Conservation (phyloP, 371 early-diverging fungal species). For the Syncephalastrum monosporum region DNA sequence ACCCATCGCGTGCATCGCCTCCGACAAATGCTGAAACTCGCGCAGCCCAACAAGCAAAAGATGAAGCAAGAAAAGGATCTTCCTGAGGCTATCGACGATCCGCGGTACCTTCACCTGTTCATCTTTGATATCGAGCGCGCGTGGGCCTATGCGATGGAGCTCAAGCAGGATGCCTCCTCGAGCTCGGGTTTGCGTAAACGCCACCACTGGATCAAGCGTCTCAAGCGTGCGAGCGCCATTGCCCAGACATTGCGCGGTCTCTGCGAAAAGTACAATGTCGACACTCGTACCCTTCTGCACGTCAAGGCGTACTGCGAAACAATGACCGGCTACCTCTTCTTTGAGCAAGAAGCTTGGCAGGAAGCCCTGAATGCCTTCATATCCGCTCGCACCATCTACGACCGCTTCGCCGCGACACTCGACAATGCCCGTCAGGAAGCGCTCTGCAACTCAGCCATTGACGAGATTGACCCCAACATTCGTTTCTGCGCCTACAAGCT, state of each 20-base stretch:
- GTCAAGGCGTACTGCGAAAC: conserved; percentile 72
- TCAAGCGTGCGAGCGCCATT: conserved; percentile 62
- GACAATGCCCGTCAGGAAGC: conserved; percentile 58
- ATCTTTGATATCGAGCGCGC: conserved; percentile 76
- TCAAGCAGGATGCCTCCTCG: conserved; percentile 58
- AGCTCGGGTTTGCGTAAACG: conserved; percentile 67
- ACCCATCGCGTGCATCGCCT: conserved; percentile 67
- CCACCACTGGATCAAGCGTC: conserved; percentile 62
- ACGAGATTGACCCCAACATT: conserved; percentile 79
- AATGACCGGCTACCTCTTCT: conserved; percentile 65
- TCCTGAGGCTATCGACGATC: conserved; percentile 48
- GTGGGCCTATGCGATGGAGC: conserved; percentile 81
- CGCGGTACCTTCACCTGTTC: conserved; percentile 57
- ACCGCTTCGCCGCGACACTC: conserved; percentile 53
- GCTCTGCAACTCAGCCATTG: conserved; percentile 69
- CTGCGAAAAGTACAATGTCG: conserved; percentile 56
- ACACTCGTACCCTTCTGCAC: conserved; percentile 57
- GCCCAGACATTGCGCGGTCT: conserved; percentile 52
- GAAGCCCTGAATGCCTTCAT: conserved; percentile 47
- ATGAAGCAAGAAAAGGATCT: conserved; percentile 45
- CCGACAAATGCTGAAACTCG: conserved; percentile 56
- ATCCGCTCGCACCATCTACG: conserved; percentile 60
- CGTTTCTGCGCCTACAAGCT: conserved; percentile 79
- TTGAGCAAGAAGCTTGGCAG: conserved; percentile 75
- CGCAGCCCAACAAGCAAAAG: conserved; percentile 57